Conservation (phyloP, 768 basidiomycete species). For the Trametes coccinea region DNA sequence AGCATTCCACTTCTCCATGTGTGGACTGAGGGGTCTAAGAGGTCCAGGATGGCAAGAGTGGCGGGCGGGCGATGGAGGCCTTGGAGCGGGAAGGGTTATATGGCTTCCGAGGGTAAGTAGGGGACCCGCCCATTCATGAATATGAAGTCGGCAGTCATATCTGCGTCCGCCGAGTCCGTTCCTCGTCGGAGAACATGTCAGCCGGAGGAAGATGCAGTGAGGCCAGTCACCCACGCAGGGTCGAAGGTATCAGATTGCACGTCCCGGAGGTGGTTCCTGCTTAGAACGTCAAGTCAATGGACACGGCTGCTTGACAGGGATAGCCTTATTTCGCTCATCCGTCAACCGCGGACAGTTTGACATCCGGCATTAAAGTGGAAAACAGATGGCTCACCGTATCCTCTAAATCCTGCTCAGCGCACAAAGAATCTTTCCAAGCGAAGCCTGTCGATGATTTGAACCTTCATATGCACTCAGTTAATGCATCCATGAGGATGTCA, state of each 20-base stretch:
- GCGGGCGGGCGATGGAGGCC: no score
- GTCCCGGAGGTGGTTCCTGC: neutral
- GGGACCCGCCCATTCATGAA: neutral
- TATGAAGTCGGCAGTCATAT: neutral
- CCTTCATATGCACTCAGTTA: no score
- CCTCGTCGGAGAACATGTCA: conserved; percentile 16
- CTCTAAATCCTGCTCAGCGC: no score
- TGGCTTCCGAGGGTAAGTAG: neutral
- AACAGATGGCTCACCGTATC: no score
- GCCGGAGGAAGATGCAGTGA: neutral
- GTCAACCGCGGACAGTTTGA: conserved; percentile 16
- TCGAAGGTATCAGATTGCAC: neutral
- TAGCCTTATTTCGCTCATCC: neutral
- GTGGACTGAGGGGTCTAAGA: no score
- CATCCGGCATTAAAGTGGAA: neutral
- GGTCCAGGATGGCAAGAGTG: no score
- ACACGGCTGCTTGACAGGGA: neutral
- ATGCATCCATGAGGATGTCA: no score
- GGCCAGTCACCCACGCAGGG: neutral
- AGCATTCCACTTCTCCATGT: no score
- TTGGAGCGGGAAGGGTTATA: no score
- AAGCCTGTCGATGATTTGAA: no score
- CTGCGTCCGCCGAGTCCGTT: neutral
- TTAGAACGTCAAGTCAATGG: neutral
- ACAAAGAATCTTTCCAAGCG: no score